These are phyloP conservation scores for Cerioporus squamosus DNA, from an alignment of 1,284 basidiomycete genomes.

Conservation along the genomic window DNA sequence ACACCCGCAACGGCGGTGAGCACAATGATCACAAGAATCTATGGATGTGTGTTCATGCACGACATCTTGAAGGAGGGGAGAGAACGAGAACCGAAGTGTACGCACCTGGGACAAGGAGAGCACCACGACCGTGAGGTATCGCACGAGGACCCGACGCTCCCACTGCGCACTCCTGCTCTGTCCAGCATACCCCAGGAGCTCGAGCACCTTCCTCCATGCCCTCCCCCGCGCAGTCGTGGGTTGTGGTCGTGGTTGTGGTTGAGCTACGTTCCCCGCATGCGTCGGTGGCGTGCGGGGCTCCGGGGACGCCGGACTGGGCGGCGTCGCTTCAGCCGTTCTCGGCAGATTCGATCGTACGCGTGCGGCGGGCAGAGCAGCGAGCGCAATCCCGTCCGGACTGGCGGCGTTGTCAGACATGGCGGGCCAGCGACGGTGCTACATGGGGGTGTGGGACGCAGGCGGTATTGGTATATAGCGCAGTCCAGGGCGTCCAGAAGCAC, in stretches of 20 bases:
- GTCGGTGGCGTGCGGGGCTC: background rate
- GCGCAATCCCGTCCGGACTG: too few relatives aligned
- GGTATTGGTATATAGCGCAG: background rate
- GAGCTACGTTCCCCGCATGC: background rate
- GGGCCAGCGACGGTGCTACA: background rate
- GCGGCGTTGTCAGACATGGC: background rate
- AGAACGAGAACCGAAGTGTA: background rate
- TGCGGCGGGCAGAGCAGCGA: too few relatives aligned
- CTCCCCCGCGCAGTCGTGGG: background rate
- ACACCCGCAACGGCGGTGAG: conserved; percentile 1
- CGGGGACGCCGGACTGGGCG: background rate
- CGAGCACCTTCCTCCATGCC: background rate
- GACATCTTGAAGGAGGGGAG: background rate
- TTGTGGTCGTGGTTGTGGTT: background rate
- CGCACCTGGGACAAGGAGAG: conserved; percentile 1
- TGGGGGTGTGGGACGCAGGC: background rate
- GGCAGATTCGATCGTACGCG: too few relatives aligned
- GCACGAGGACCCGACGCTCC: background rate
- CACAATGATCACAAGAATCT: conserved; percentile 5
- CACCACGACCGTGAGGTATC: background rate
- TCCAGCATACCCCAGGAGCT: conserved; percentile 1
- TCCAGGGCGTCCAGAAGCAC: background rate
- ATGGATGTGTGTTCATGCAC: background rate
- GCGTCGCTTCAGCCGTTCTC: too few relatives aligned
- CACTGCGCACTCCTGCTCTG: background rate